phyloP scores from a whole-genome alignment of 2,329 filamentous ascomycete genomes.

The Neofusicoccum kwambonambiense region DNA sequence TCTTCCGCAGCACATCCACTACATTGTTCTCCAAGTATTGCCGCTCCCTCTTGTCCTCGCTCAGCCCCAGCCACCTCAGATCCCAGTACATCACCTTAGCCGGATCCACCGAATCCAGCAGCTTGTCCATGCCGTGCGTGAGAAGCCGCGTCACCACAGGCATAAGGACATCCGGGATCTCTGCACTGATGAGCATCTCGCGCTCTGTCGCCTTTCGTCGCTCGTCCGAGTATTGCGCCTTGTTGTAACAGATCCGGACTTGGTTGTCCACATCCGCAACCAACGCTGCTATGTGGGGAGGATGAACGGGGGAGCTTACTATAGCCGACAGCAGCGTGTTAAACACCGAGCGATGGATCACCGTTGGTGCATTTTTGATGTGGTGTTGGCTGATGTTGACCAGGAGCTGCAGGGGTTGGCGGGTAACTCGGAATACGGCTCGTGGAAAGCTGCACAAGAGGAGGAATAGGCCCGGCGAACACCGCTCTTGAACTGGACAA shows the following conservation, averaged over 20 bases:
- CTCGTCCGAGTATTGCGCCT: slow-evolving; percentile 43
- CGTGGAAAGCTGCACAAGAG: slow-evolving; percentile 63
- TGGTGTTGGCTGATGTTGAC: slow-evolving; percentile 23
- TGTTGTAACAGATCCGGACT: slow-evolving; percentile 58
- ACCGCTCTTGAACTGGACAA: slow-evolving; percentile 19
- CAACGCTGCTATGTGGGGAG: slow-evolving; percentile 47
- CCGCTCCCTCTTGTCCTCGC: slow-evolving; percentile 57
- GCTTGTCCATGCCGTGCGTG: slow-evolving; percentile 32
- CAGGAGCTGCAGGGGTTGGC: slow-evolving; percentile 26
- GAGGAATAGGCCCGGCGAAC: slow-evolving; percentile 44
- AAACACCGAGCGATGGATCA: slow-evolving; percentile 44
- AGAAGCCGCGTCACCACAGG: slow-evolving; percentile 50
- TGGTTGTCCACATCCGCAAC: slow-evolving; percentile 63
- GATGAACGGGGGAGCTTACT: slow-evolving; percentile 43
- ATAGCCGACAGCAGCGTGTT: slow-evolving; percentile 39
- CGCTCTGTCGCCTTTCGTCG: slow-evolving; percentile 52
- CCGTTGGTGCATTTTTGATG: slow-evolving; percentile 44
- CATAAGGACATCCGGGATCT: slow-evolving; percentile 52
- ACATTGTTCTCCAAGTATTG: slow-evolving; percentile 62
- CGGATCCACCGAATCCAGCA: slow-evolving; percentile 57
- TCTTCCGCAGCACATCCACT: slow-evolving; percentile 57
- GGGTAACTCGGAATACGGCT: slow-evolving; percentile 36
- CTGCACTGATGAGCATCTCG: slow-evolving; percentile 52
- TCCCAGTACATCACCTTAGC: slow-evolving; percentile 71
- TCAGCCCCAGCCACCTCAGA: slow-evolving; percentile 66